Percentiles rank a stretch among this genome's conserved stretches.
phyloP scores from a whole-genome alignment of 2,329 filamentous ascomycete genomes.

The Paecilomyces sp. region DNA sequence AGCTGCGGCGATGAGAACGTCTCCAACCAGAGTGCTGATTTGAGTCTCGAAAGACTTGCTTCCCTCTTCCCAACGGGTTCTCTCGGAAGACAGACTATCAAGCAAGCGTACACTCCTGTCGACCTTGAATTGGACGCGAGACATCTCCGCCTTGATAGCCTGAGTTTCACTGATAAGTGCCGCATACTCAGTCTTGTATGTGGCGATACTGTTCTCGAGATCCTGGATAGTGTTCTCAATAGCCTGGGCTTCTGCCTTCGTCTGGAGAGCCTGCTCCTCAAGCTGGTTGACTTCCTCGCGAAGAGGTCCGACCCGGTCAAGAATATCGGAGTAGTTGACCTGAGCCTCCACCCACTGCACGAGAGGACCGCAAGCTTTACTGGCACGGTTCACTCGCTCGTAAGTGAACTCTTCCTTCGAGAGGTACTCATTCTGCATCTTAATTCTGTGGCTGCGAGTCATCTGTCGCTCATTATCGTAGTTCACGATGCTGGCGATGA shows the following conservation, averaged over 20 bases:
- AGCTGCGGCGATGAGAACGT: conserved; percentile 91
- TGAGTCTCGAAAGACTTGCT: conserved; percentile 98
- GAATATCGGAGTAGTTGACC: conserved; percentile 94
- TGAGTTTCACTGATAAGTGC: conserved; percentile 94
- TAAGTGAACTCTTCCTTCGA: conserved; percentile 94
- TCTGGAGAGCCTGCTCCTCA: conserved; percentile 82
- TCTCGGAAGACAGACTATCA: conserved; percentile 90
- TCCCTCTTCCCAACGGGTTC: conserved; percentile 88
- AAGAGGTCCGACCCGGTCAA: conserved; percentile 87
- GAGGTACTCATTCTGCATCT: conserved; percentile 89
- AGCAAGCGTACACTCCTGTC: conserved; percentile 90
- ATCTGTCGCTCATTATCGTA: conserved; percentile 95
- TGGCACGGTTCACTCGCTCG: conserved; percentile 91
- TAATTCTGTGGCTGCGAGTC: conserved; percentile 71
- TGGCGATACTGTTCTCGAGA: conserved; percentile 84
- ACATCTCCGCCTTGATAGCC: conserved; percentile 96
- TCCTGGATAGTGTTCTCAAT: conserved; percentile 80
- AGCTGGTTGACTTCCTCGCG: conserved; percentile 82
- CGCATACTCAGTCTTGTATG: conserved; percentile 94
- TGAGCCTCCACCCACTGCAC: conserved; percentile 97
- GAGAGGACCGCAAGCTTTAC: conserved; percentile 91
- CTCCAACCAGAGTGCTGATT: conserved; percentile 91
- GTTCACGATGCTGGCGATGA: conserved; percentile 94
- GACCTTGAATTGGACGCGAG: conserved; percentile 93
- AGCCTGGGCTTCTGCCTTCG: conserved; percentile 85